A percentile compares a stretch with the other conserved stretches of the same genome.
Conservation (phyloP, 2,329 filamentous ascomycete species). For the Periconia sp. region DNA sequence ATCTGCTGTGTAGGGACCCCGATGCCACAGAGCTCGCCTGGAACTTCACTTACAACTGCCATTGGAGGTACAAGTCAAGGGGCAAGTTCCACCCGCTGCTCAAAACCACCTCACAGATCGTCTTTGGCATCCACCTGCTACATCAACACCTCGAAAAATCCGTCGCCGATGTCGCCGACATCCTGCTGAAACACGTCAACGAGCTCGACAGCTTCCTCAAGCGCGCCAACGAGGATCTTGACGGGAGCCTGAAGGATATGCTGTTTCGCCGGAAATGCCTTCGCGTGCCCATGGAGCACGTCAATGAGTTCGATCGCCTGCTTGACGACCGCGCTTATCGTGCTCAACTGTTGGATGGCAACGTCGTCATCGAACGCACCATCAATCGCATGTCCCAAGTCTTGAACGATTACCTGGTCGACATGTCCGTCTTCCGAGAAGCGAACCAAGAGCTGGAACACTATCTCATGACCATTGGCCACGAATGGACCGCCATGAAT, state of each 20-base stretch:
- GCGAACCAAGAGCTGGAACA: constrained; percentile 74
- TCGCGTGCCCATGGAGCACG: constrained; percentile 79
- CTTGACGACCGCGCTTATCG: constrained; percentile 83
- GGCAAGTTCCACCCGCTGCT: constrained; percentile 84
- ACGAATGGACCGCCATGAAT: constrained; percentile 60
- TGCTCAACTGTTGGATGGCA: constrained; percentile 78
- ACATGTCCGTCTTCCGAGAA: constrained; percentile 75
- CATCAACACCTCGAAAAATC: constrained; percentile 85
- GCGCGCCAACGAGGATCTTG: constrained; percentile 80
- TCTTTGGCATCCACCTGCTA: constrained; percentile 88
- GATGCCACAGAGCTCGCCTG: constrained; percentile 67
- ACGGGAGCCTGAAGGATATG: constrained; percentile 76
- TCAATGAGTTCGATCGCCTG: constrained; percentile 82
- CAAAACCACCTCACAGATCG: constrained; percentile 89
- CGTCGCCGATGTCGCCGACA: constrained; percentile 82
- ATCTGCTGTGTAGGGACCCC: constrained; percentile 59
- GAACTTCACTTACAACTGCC: constrained; percentile 69
- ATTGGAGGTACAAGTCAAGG: constrained; percentile 74
- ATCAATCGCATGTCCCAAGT: constrained; percentile 74
- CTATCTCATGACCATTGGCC: constrained; percentile 70
- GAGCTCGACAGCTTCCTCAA: constrained; percentile 92
- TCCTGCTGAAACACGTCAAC: constrained; percentile 88
- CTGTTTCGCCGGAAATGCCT: constrained; percentile 70
- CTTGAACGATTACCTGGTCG: constrained; percentile 75
- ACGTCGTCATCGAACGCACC: constrained; percentile 89